phyloP scores from a whole-genome alignment of 192 early-diverging fungal species.

The Coemansia sp. region DNA sequence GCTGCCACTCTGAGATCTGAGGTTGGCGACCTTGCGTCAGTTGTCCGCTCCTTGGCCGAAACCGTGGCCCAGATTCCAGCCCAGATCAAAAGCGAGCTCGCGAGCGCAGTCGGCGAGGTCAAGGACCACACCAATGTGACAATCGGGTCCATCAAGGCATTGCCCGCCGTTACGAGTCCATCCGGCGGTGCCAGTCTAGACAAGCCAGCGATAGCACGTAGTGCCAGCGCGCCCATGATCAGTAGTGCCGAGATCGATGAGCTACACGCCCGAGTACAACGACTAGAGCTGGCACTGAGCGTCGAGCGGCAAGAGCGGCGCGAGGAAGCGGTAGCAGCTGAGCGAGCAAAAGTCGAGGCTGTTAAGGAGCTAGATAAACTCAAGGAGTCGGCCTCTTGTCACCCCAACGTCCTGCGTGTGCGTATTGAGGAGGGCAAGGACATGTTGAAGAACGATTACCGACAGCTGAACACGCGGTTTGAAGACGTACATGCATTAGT shows the following conservation, averaged over 20 bases:
- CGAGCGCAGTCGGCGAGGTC: constrained; percentile 8
- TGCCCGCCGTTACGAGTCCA: background rate
- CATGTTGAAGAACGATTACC: constrained; percentile 52
- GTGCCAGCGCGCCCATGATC: constrained; percentile 28
- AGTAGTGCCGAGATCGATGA: constrained; percentile 3
- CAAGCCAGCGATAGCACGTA: constrained; percentile 23
- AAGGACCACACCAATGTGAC: constrained; percentile 12
- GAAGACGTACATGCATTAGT: constrained; percentile 71
- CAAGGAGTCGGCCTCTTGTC: constrained; percentile 40
- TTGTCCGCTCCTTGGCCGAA: constrained; percentile 44
- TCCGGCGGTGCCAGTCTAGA: constrained; percentile 1
- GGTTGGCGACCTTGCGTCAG: constrained; percentile 9
- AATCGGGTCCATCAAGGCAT: background rate
- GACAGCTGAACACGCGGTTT: constrained; percentile 56
- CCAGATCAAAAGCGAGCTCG: constrained; percentile 56
- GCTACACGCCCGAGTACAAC: constrained; percentile 13
- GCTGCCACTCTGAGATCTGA: background rate
- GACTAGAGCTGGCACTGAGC: constrained; percentile 26
- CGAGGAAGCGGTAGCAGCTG: constrained; percentile 3
- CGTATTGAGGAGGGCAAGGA: constrained; percentile 64
- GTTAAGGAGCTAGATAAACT: constrained; percentile 44
- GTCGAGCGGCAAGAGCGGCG: constrained; percentile 36
- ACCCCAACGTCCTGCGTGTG: constrained; percentile 44
- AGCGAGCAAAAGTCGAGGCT: constrained; percentile 7
- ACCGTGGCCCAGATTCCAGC: constrained; percentile 59